A percentile compares a stretch with the other conserved stretches of the same genome.
These are phyloP conservation scores for Dalbergia cultrata DNA, from an alignment of 306 rosid species.

Conservation along the genomic window DNA sequence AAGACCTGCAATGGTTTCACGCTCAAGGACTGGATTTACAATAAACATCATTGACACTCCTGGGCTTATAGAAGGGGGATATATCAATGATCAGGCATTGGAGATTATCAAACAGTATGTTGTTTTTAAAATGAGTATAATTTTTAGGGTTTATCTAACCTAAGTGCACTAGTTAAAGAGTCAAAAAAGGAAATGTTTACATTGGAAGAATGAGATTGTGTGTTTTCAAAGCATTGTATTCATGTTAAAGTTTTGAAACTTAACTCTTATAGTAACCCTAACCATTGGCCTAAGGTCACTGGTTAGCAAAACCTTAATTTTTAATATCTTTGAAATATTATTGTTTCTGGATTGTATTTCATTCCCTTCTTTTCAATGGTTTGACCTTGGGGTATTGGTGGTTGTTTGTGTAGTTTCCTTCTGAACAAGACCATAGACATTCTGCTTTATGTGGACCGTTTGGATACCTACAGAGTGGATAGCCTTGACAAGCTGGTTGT, in stretches of 20 bases:
- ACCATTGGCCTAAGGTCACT: too few species aligned
- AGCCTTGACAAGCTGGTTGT: slow-evolving; percentile 86
- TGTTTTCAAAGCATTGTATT: too few species aligned
- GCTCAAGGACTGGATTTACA: slow-evolving; percentile 89
- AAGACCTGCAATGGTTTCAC: slow-evolving; percentile 88
- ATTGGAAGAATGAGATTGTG: too few species aligned
- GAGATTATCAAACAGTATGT: slow-evolving; percentile 80
- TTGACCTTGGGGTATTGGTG: slow-evolving; percentile 19
- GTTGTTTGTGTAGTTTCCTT: slow-evolving; percentile 73
- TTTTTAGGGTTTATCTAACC: too few species aligned
- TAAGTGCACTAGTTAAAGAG: too few species aligned
- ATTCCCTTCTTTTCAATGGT: slow-evolving; percentile 8
- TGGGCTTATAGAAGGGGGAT: slow-evolving; percentile 98
- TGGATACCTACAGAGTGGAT: slow-evolving; percentile 95
- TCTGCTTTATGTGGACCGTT: slow-evolving; percentile 92
- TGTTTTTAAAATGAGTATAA: neutral
- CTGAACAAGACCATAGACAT: slow-evolving; percentile 94
- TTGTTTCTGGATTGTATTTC: neutral
- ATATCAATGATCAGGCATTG: slow-evolving; percentile 79
- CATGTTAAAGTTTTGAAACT: too few species aligned
- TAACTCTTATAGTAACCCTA: too few species aligned
- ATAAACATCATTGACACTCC: slow-evolving; percentile 95
- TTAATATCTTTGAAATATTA: neutral
- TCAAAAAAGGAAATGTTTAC: too few species aligned
- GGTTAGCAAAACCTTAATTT: neutral